Evolutionary conservation across 1,284 basidiomycete species (phyloP).

Genomic region (Austroboletus rostrupii): DNA sequence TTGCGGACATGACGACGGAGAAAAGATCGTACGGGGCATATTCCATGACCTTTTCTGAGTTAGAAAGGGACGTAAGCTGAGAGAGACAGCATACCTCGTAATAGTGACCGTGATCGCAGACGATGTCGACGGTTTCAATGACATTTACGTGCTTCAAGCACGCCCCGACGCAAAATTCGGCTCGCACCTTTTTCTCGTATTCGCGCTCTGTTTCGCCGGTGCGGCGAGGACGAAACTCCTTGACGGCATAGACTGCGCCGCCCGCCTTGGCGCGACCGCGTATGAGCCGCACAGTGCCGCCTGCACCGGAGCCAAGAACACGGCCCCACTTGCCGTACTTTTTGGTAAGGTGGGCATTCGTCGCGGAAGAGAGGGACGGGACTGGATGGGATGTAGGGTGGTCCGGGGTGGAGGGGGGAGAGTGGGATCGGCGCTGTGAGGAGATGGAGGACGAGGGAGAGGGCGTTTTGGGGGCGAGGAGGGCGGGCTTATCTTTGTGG

Average conservation of each 20-base stretch:
- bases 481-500: conserved; percentile 13
- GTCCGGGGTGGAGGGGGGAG: conserved; percentile 30
- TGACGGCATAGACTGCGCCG: conserved; percentile 88
- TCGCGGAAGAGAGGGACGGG: conserved; percentile 70
- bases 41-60: conserved; percentile 82
- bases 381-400: conserved; percentile 33
- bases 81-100: conserved; percentile 72
- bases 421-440: conserved; percentile 27
- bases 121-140: conserved; percentile 98
- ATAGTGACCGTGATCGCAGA: conserved; percentile 95
- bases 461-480: conserved; percentile 30
- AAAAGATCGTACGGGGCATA: conserved; percentile 99
- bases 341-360: conserved; percentile 90
- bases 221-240: conserved; percentile 92
- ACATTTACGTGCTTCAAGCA: conserved; percentile 95
- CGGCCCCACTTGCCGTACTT: conserved; percentile 99
- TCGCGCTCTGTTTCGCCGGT: conserved; percentile 89
- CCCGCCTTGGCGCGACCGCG: conserved; percentile 80
- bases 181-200: conserved; percentile 98
- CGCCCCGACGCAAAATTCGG: conserved; percentile 96
- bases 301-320: conserved; percentile 92
- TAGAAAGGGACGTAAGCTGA: conserved; percentile 5
- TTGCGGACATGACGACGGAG: conserved; percentile 98
- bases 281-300: conserved; percentile 95
- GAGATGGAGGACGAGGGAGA: conserved; percentile 28